Conservation (phyloP, 2,329 filamentous ascomycete genomes). For the Aspergillus transmontanensis region DNA sequence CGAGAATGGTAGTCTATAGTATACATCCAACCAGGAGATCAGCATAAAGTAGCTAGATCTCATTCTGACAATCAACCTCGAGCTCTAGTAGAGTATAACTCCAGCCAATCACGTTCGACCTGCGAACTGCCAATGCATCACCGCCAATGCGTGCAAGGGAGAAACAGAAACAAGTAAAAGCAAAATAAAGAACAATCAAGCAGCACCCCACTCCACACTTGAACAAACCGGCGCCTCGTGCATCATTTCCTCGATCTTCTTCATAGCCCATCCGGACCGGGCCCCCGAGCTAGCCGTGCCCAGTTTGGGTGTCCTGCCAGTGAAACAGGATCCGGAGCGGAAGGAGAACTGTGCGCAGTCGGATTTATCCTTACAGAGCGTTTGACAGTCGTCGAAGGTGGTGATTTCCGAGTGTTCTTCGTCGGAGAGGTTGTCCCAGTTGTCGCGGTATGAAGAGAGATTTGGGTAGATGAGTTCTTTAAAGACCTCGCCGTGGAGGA, state of each 20-base stretch:
- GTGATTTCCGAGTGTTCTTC: slow-evolving; percentile 31
- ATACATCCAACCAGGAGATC: not conserved
- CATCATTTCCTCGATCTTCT: slow-evolving; percentile 32
- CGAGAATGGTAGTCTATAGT: not conserved
- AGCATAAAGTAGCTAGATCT: not conserved
- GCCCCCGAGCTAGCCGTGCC: slow-evolving; percentile 27
- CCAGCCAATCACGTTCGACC: not conserved
- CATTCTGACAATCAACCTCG: not conserved
- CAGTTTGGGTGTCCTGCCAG: slow-evolving; percentile 32
- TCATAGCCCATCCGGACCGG: slow-evolving; percentile 36
- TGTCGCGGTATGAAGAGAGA: slow-evolving; percentile 29
- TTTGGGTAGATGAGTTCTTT: slow-evolving; percentile 39
- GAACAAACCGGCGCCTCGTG: slow-evolving; percentile 30
- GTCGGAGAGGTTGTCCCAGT: slow-evolving; percentile 41
- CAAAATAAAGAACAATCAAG: slow-evolving; percentile 5
- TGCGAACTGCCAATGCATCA: not conserved
- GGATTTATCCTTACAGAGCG: slow-evolving; percentile 28
- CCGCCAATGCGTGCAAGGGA: not conserved
- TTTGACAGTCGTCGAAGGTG: slow-evolving; percentile 35
- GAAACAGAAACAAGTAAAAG: slow-evolving; percentile 7
- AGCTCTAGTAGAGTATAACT: not conserved
- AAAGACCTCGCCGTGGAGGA: slow-evolving; percentile 42
- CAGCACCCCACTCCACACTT: slow-evolving; percentile 30
- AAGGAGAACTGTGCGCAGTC: slow-evolving; percentile 37
- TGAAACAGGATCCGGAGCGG: slow-evolving; percentile 34